Evolutionary conservation across 108 stramenopile genomes (phyloP).

Genomic region (Discostella pseudostelligera): DNA sequence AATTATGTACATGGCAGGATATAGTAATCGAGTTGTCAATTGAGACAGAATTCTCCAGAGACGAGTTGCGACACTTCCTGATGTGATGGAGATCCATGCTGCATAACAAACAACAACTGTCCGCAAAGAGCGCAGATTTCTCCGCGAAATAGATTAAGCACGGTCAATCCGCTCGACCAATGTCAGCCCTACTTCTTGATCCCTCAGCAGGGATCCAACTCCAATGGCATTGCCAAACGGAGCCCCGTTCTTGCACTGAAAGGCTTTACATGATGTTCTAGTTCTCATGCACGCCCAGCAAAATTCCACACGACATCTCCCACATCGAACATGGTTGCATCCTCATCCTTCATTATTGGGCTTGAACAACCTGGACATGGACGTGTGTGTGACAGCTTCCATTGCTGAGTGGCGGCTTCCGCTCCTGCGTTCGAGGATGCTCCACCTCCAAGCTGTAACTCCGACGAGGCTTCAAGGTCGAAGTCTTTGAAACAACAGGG

Average conservation of each 20-base stretch:
- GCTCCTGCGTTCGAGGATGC: constrained; percentile 11
- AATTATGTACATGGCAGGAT: background rate
- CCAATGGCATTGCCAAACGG: constrained; percentile 57
- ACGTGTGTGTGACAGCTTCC: constrained; percentile 49
- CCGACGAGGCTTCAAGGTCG: constrained; percentile 52
- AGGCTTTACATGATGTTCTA: constrained; percentile 44
- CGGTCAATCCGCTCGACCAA: constrained; percentile 33
- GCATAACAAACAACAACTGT: no score
- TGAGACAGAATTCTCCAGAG: background rate
- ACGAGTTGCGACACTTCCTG: no score
- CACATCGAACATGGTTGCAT: constrained; percentile 52
- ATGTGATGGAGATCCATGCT: no score
- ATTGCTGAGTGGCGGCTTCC: constrained; percentile 50
- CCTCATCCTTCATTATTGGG: constrained; percentile 47
- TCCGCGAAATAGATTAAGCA: constrained; percentile 7
- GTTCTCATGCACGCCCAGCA: constrained; percentile 75
- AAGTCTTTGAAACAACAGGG: constrained; percentile 61
- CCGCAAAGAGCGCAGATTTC: constrained; percentile 10
- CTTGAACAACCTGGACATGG: constrained; percentile 41
- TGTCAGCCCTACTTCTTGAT: constrained; percentile 16
- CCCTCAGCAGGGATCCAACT: constrained; percentile 19
- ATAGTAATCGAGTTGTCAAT: background rate
- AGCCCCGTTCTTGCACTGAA: constrained; percentile 56
- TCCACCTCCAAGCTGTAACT: constrained; percentile 14
- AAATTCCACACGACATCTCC: constrained; percentile 53